These are phyloP conservation scores for Cetraspora pellucida DNA, from an alignment of 192 early-diverging fungal genomes.

Conservation along the genomic window DNA sequence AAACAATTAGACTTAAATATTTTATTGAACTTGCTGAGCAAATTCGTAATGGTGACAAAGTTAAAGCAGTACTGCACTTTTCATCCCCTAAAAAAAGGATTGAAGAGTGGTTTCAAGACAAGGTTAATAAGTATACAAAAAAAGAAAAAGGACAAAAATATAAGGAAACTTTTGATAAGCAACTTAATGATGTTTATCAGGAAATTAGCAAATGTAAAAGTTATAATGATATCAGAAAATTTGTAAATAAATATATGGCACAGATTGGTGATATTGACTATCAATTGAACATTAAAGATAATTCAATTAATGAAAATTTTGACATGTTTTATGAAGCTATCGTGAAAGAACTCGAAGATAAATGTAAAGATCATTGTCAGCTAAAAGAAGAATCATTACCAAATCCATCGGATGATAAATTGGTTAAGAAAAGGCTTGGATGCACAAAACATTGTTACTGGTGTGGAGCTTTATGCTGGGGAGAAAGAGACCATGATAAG, in stretches of 20 bases:
- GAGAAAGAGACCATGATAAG: neutral
- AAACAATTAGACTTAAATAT: no score
- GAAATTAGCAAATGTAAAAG: neutral
- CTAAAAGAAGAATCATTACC: neutral
- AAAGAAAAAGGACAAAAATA: neutral
- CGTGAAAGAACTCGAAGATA: neutral
- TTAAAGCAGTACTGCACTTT: no score
- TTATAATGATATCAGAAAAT: neutral
- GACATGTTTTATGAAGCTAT: neutral
- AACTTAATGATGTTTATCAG: neutral
- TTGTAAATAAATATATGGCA: slow-evolving; percentile 1
- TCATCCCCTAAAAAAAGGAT: no score
- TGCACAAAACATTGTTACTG: slow-evolving; percentile 4
- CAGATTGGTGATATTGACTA: neutral
- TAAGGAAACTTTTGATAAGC: neutral
- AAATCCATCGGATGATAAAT: slow-evolving; percentile 6
- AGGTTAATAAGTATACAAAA: neutral
- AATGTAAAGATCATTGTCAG: neutral
- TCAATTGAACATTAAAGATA: neutral
- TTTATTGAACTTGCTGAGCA: no score
- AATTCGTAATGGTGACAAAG: no score
- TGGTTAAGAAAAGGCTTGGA: slow-evolving; percentile 21
- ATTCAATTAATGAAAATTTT: neutral
- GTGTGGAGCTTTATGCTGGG: no score
- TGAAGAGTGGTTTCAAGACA: no score